Percentiles rank a stretch among this genome's conserved stretches.
phyloP scores from a whole-genome alignment of 2,329 filamentous ascomycete species.

The Reticulascus tulasneorum region DNA sequence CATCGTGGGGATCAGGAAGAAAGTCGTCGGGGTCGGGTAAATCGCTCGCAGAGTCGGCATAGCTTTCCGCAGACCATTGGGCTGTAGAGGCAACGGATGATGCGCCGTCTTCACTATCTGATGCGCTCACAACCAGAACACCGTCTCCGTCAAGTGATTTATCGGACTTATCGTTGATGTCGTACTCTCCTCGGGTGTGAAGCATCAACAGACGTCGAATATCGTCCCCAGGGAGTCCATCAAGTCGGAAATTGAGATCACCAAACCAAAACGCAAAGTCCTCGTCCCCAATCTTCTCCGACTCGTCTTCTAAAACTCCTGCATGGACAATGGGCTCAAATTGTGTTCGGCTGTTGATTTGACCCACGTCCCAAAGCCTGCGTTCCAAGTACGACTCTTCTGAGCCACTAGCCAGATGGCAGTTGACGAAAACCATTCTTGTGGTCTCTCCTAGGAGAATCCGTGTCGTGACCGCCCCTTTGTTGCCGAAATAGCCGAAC shows the following conservation, averaged over 20 bases:
- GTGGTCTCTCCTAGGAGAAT: conserved; percentile 88
- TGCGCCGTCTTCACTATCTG: conserved; percentile 44
- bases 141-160: conserved; percentile 41
- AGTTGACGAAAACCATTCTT: conserved; percentile 83
- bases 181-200: conserved; percentile 77
- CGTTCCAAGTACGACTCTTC: conserved; percentile 75
- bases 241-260: conserved; percentile 90
- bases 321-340: conserved; percentile 70
- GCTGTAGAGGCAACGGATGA: conserved; percentile 27
- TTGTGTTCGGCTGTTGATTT: conserved; percentile 70
- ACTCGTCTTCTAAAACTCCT: conserved; percentile 62
- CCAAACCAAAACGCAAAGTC: conserved; percentile 97
- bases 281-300: conserved; percentile 75
- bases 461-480: conserved; percentile 79
- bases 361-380: conserved; percentile 82
- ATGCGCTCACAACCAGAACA: conserved; percentile 21
- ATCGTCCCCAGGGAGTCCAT: conserved; percentile 84
- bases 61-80: conserved; percentile 21
- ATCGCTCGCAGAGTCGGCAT: conserved; percentile 34
- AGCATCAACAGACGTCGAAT: conserved; percentile 79
- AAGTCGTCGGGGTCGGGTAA: conserved; percentile 65
- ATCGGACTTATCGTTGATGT: conserved; percentile 40
- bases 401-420: conserved; percentile 82
- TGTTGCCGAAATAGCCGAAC: conserved; percentile 93
- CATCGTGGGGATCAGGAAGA: conserved; percentile 62